Evolutionary conservation across 2,329 filamentous ascomycete genomes (phyloP), one percentile per base, ranked within the genome.

Genomic region (Chaetomiaceae sp.): DNA sequence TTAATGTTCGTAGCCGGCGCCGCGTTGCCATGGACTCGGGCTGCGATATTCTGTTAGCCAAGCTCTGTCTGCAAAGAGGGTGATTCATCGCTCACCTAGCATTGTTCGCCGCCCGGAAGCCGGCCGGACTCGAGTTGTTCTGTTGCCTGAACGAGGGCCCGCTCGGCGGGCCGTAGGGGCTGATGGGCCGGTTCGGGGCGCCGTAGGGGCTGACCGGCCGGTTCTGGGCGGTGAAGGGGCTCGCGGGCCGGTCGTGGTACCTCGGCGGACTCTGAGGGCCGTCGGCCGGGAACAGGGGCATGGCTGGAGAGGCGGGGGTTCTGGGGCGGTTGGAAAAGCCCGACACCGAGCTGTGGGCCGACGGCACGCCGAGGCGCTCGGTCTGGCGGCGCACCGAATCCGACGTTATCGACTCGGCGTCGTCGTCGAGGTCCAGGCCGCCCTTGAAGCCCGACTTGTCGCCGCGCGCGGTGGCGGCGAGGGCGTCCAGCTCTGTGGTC

Each of bases 381-480:
- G 72, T 71, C 51, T 70, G 67, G 55, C 75, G 73, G 62, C 69
- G 71, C 54, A 73, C 58, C 9, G 82, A 80, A 33, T 75, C 77
- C 17, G 80, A 81, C 4, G 81, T 83, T 67, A 83, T 81, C 23
- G 82, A 85, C 40, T 83, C 81, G 40, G 81, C 81, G 51, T 90
- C 87, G 51, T 89, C 86, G 52, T 89, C 85, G 54, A 89, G 77
- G 52, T 84, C 82, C 23, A 82, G 73, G 27, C 73, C 73, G 51
- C 75, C 73, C 57, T 77, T 78, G 55, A 78, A 77, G 41, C 77
- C 77, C 47, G 66, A 65, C 69, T 88, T 87, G 65, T 95, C 90
- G 51, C 90, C 90, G 64, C 91, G 85, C 30, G 91, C 91, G 5
- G 90, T 95, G 14, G 87, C 88, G 58, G 88, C 91, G 51, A 96